Conservation (phyloP, 2,329 filamentous ascomycete genomes). For the Coniochaeta sp. region DNA sequence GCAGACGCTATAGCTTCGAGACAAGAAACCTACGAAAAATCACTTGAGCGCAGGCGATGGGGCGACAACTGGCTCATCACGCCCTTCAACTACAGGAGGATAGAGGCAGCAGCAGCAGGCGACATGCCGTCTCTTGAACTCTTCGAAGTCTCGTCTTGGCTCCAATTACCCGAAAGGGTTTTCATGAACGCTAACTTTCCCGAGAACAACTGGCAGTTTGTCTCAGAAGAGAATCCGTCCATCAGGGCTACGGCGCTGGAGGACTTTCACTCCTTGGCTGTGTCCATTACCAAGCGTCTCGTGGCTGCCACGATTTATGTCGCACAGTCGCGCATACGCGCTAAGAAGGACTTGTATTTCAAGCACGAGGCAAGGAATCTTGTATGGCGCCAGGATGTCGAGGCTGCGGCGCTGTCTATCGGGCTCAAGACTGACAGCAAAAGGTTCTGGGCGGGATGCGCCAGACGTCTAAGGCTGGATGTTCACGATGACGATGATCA, state of each 20-base stretch:
- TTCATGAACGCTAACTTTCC: conserved; percentile 67
- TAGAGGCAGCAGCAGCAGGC: conserved; percentile 8
- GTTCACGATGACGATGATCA: conserved; percentile 30
- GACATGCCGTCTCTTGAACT: conserved; percentile 44
- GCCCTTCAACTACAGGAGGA: conserved; percentile 13
- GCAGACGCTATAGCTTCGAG: conserved; percentile 58
- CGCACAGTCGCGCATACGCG: conserved; percentile 59
- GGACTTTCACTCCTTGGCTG: conserved; percentile 62
- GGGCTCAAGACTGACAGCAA: conserved; percentile 28
- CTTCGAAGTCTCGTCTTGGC: conserved; percentile 52
- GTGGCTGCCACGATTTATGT: conserved; percentile 63
- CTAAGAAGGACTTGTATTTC: conserved; percentile 27
- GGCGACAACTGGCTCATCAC: conserved; percentile 61
- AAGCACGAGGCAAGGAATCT: conserved; percentile 14
- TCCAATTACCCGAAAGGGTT: conserved; percentile 54
- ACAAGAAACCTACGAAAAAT: conserved; percentile 56
- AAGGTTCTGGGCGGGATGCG: conserved; percentile 38
- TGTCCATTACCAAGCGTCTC: conserved; percentile 63
- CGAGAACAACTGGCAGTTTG: conserved; percentile 59
- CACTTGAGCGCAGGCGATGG: conserved; percentile 52
- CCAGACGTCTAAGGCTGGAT: conserved; percentile 40
- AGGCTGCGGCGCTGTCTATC: conserved; percentile 40
- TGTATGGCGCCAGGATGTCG: conserved; percentile 37
- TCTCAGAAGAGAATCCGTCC: conserved; percentile 56
- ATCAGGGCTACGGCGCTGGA: conserved; percentile 69